A percentile compares a stretch with the other conserved stretches of the same genome.
Conservation (phyloP, 257 asterid species). For the Primulina eburnea region DNA sequence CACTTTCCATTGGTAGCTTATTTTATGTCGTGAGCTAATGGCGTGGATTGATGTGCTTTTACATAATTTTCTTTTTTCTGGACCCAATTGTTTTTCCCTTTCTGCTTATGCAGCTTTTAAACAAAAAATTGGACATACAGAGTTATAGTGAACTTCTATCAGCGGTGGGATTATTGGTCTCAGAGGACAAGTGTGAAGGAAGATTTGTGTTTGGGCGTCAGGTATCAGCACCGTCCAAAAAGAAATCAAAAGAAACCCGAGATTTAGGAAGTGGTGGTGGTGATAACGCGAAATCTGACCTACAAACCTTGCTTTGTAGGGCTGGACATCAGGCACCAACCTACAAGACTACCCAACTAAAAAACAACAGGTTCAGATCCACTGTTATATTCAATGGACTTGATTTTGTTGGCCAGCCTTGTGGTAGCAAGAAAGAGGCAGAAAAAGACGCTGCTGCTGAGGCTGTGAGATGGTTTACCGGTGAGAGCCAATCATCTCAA, state of each 20-base stretch:
- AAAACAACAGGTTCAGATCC: slow-evolving; percentile 65
- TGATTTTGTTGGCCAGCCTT: slow-evolving; percentile 73
- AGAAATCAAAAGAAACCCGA: slow-evolving; percentile 34
- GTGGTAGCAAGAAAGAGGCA: slow-evolving; percentile 82
- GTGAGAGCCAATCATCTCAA: slow-evolving; percentile 61
- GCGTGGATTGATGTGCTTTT: background rate
- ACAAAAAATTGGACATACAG: slow-evolving; percentile 56
- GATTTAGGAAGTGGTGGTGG: slow-evolving; percentile 36
- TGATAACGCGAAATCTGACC: slow-evolving; percentile 63
- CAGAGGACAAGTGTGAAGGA: slow-evolving; percentile 84
- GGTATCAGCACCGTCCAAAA: slow-evolving; percentile 39
- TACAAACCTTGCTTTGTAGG: slow-evolving; percentile 68
- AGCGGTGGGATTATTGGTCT: slow-evolving; percentile 71
- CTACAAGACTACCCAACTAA: slow-evolving; percentile 63
- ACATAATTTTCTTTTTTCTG: slow-evolving; percentile 16
- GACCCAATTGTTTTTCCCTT: slow-evolving; percentile 17
- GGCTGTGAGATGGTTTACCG: slow-evolving; percentile 87
- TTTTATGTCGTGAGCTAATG: slow-evolving; percentile 1
- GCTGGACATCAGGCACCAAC: slow-evolving; percentile 76
- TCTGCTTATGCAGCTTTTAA: slow-evolving; percentile 60
- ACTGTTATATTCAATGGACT: slow-evolving; percentile 73
- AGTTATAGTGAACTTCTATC: slow-evolving; percentile 55
- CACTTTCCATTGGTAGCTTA: background rate
- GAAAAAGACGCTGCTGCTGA: slow-evolving; percentile 92
- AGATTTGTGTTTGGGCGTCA: slow-evolving; percentile 79